phyloP scores from a whole-genome alignment of 306 rosid genomes.

The peach (Prunus persica) region Prunus_persica_NCBIv2 NC_034014.1:23514001-23514500 shows the following conservation, averaged over 20 bases:
- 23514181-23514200: slow-evolving; percentile 30
- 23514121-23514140: slow-evolving; percentile 98
- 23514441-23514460: slow-evolving; percentile 51
- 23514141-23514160: slow-evolving; percentile 92
- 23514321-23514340: not conserved
- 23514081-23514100: slow-evolving; percentile 53
- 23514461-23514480: slow-evolving; percentile 43
- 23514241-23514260: slow-evolving; percentile 36
- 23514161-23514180: slow-evolving; percentile 53
- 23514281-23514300: slow-evolving; percentile 24
- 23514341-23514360: slow-evolving; percentile 28
- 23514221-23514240: slow-evolving; percentile 36
- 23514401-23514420: slow-evolving; percentile 44
- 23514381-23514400: slow-evolving; percentile 51
- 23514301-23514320: not conserved
- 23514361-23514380: slow-evolving; percentile 9
- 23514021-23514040: slow-evolving; percentile 84
- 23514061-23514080: slow-evolving; percentile 92
- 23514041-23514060: slow-evolving; percentile 98
- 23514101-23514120: slow-evolving; percentile 52
- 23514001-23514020: slow-evolving; percentile 56
- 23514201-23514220: slow-evolving; percentile 42
- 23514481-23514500: slow-evolving; percentile 53
- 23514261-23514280: slow-evolving; percentile 51
- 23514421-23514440: slow-evolving; percentile 47